Evolutionary conservation across 768 basidiomycete species (phyloP).

Genomic region (Suillus sp.): DNA sequence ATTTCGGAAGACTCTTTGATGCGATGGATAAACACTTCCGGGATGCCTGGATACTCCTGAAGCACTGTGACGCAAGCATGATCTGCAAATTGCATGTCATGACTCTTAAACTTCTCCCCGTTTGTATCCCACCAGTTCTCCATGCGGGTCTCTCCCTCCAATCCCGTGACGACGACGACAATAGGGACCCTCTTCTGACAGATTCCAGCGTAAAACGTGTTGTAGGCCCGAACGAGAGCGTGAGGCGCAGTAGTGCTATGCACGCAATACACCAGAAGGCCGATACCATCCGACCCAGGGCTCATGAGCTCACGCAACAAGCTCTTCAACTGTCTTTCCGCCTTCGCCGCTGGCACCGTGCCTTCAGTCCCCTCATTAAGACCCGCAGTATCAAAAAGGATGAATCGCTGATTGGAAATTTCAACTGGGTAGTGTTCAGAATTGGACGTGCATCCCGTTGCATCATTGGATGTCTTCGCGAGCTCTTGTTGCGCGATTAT

Average conservation of each 20-base stretch:
- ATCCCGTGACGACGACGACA: constrained; percentile 39
- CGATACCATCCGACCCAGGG: constrained; percentile 31
- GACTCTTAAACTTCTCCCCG: constrained; percentile 29
- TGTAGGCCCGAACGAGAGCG: constrained; percentile 35
- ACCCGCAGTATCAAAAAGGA: constrained; percentile 41
- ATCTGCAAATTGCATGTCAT: constrained; percentile 39
- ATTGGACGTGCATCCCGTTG: constrained; percentile 21
- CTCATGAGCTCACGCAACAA: constrained; percentile 21
- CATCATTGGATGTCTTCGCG: constrained; percentile 16
- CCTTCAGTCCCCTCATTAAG: constrained; percentile 32
- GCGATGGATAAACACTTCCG: not conserved
- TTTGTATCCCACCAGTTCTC: constrained; percentile 38
- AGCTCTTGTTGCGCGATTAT: constrained; percentile 18
- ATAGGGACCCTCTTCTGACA: constrained; percentile 41
- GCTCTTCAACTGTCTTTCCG: constrained; percentile 23
- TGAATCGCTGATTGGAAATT: constrained; percentile 5
- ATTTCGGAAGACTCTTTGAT: constrained; percentile 20
- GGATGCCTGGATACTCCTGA: constrained; percentile 10
- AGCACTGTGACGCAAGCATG: constrained; percentile 46
- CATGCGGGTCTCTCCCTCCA: constrained; percentile 37
- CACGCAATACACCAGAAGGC: constrained; percentile 43
- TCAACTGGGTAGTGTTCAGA: not conserved
- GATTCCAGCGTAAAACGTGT: constrained; percentile 39
- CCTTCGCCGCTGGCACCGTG: constrained; percentile 12
- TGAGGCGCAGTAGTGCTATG: constrained; percentile 35